Conservation (phyloP, 257 asterid genomes). For the Solanum virginianum region DNA sequence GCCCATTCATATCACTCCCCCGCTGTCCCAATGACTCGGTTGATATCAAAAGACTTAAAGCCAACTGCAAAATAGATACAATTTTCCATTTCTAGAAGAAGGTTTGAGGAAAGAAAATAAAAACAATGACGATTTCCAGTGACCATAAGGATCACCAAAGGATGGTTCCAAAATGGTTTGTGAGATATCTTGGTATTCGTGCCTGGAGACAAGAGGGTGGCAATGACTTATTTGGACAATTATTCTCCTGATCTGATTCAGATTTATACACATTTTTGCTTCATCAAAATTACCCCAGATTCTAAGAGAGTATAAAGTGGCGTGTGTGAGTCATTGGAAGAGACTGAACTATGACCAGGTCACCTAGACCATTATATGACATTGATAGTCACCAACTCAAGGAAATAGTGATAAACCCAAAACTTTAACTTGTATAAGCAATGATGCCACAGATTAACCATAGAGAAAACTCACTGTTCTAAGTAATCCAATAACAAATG, state of each 20-base stretch:
- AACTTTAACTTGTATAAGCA: not conserved
- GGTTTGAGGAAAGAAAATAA: no score
- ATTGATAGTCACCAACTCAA: not conserved
- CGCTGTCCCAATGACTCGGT: no score
- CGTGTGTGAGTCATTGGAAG: not conserved
- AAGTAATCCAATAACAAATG: conserved; percentile 88
- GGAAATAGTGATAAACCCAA: not conserved
- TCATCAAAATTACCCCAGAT: not conserved
- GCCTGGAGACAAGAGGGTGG: no score
- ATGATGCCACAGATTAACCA: not conserved
- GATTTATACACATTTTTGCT: not conserved
- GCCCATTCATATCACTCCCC: no score
- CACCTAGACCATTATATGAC: not conserved
- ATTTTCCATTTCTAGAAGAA: no score
- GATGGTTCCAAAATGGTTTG: no score
- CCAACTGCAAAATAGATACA: no score
- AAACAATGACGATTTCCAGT: no score
- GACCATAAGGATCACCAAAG: no score
- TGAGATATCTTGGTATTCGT: no score
- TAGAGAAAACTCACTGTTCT: conserved; percentile 63
- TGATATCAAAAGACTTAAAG: no score
- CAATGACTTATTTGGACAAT: no score
- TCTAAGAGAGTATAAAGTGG: not conserved
- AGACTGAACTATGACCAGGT: not conserved
- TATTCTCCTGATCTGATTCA: not conserved